phyloP scores from a whole-genome alignment of 805 yeast species.

The Starmerella cellae region DNA sequence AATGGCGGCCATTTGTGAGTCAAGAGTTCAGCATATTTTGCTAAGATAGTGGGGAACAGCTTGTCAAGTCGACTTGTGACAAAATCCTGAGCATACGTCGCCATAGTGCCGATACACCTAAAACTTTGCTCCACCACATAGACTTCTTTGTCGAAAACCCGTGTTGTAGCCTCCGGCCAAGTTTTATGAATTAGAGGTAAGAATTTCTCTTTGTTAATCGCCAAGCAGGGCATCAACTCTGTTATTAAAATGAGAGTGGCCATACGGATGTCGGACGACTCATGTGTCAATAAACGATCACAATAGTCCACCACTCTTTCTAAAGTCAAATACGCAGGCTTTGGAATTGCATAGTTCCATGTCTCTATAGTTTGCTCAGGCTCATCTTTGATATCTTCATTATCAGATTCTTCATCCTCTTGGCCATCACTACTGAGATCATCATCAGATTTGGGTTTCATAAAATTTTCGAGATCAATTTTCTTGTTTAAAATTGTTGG shows the following conservation, averaged over 20 bases:
- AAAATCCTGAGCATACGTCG: slow-evolving; percentile 26
- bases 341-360: slow-evolving; percentile 62
- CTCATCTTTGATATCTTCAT: slow-evolving; percentile 20
- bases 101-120: slow-evolving; percentile 22
- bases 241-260: slow-evolving; percentile 42
- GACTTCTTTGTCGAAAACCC: slow-evolving; percentile 25
- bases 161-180: slow-evolving; percentile 36
- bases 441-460: background rate
- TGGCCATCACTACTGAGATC: slow-evolving; percentile 25
- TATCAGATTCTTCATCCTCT: slow-evolving; percentile 26
- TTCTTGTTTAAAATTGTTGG: slow-evolving; percentile 21
- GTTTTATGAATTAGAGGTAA: slow-evolving; percentile 40
- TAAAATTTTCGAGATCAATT: slow-evolving; percentile 22
- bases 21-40: background rate
- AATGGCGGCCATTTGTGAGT: slow-evolving; percentile 17
- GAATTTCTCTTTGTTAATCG: slow-evolving; percentile 35
- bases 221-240: slow-evolving; percentile 38
- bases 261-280: slow-evolving; percentile 42
- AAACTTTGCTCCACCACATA: slow-evolving; percentile 26
- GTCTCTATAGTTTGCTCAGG: slow-evolving; percentile 28
- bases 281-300: slow-evolving; percentile 54
- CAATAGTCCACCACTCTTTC: slow-evolving; percentile 56
- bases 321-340: slow-evolving; percentile 43
- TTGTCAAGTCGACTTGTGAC: slow-evolving; percentile 26
- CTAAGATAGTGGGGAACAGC: slow-evolving; percentile 16